phyloP scores from a whole-genome alignment of 352 stramenopile species.

The Pythium utonaiense region DNA sequence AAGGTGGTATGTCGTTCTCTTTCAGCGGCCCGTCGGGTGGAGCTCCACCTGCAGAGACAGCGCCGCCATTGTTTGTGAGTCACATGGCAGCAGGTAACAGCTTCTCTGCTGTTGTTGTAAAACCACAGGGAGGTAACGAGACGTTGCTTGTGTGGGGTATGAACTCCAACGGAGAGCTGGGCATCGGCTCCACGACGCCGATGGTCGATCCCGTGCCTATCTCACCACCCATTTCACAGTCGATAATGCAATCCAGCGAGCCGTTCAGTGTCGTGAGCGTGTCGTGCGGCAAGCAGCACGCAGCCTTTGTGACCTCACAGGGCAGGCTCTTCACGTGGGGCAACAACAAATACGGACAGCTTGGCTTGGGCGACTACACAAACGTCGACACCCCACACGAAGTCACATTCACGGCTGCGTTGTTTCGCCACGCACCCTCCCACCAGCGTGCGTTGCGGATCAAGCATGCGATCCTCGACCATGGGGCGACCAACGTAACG shows the following conservation, averaged over 20 bases:
- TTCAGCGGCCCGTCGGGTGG: background rate
- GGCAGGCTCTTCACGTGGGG: conserved; percentile 73
- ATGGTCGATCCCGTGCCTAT: conserved; percentile 37
- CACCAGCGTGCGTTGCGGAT: conserved; percentile 49
- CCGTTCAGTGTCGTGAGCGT: conserved; percentile 40
- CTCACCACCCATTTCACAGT: conserved; percentile 25
- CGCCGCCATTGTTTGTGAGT: conserved; percentile 37
- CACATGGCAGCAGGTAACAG: conserved; percentile 54
- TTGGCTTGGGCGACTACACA: conserved; percentile 56
- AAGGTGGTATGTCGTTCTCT: background rate
- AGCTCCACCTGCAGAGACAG: background rate
- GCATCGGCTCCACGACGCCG: conserved; percentile 39
- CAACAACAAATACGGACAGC: conserved; percentile 69
- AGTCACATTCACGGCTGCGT: conserved; percentile 45
- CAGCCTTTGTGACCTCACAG: conserved; percentile 51
- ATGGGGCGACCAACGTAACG: conserved; percentile 51
- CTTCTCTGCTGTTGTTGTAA: conserved; percentile 55
- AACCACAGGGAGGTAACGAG: conserved; percentile 30
- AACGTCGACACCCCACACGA: conserved; percentile 39
- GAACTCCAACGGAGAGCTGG: conserved; percentile 59
- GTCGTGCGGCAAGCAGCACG: conserved; percentile 73
- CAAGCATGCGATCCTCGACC: conserved; percentile 52
- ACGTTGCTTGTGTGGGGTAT: conserved; percentile 49
- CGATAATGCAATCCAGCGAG: conserved; percentile 28
- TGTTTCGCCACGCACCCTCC: conserved; percentile 29